A percentile compares a stretch with the other conserved stretches of the same genome.
These are phyloP conservation scores for Podospora conica DNA, from an alignment of 495 filamentous ascomycete genomes.

Conservation along the genomic window DNA sequence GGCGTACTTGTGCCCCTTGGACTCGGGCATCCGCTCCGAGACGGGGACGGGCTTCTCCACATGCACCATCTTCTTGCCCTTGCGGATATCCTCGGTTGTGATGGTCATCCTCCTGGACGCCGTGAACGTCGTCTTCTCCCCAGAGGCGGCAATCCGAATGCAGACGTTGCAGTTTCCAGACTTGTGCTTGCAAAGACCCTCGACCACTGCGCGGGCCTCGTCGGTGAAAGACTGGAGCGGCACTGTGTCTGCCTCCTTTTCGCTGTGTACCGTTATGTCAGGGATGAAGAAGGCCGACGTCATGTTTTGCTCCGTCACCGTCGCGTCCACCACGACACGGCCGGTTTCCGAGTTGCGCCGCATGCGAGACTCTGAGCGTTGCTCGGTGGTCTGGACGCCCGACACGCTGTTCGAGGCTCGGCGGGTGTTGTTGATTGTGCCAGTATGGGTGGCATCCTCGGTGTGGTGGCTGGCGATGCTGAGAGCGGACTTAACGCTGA, in stretches of 20 bases:
- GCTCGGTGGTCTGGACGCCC: constrained; percentile 12
- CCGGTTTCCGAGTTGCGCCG: constrained; percentile 30
- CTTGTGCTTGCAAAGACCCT: constrained; percentile 57
- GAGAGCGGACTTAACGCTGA: constrained; percentile 37
- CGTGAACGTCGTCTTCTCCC: constrained; percentile 20
- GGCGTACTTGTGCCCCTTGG: constrained; percentile 39
- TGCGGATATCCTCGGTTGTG: constrained; percentile 24
- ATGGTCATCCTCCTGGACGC: constrained; percentile 13
- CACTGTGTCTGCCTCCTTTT: constrained; percentile 18
- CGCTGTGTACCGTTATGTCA: constrained; percentile 40
- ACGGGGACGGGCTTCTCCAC: constrained; percentile 66
- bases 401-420: constrained; percentile 12
- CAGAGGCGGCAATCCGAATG: constrained; percentile 48
- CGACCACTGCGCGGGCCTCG: constrained; percentile 52
- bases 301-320: constrained; percentile 52
- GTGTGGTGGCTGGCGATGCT: constrained; percentile 30
- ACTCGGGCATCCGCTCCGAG: constrained; percentile 51
- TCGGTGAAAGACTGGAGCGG: constrained; percentile 38
- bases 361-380: constrained; percentile 22
- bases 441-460: constrained; percentile 18
- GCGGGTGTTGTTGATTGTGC: constrained; percentile 14
- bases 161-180: constrained; percentile 70
- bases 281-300: constrained; percentile 68
- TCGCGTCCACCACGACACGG: constrained; percentile 18
- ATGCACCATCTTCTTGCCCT: constrained; percentile 50